These are phyloP conservation scores for Backusella circina DNA, from an alignment of 192 early-diverging fungal genomes.

Conservation along the genomic window DNA sequence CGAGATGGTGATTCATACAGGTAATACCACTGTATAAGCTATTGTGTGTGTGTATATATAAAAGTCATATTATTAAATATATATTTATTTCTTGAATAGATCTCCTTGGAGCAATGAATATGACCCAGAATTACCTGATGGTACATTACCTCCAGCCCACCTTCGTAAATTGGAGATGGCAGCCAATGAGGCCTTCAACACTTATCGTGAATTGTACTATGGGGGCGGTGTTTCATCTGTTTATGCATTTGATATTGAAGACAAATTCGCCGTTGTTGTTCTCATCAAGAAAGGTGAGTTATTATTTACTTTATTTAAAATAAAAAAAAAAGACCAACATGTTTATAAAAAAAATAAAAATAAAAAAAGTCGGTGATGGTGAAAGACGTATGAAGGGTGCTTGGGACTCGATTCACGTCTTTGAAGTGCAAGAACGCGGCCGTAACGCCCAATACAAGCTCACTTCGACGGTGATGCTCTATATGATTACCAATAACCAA, in stretches of 20 bases:
- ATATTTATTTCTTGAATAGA: slow-evolving; percentile 31
- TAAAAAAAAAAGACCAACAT: neutral
- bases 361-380: slow-evolving; percentile 53
- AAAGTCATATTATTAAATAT: neutral
- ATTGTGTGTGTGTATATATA: no score
- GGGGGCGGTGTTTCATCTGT: slow-evolving; percentile 97
- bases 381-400: slow-evolving; percentile 76
- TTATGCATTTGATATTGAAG: slow-evolving; percentile 69
- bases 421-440: slow-evolving; percentile 84
- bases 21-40: slow-evolving; percentile 33
- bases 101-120: slow-evolving; percentile 98
- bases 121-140: slow-evolving; percentile 81
- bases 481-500: slow-evolving; percentile 72
- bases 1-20: slow-evolving; percentile 91
- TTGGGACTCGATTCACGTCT: slow-evolving; percentile 98
- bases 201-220: slow-evolving; percentile 93
- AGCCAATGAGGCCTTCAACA: slow-evolving; percentile 95
- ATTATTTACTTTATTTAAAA: neutral
- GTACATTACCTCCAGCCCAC: slow-evolving; percentile 68
- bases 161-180: slow-evolving; percentile 86
- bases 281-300: slow-evolving; percentile 91
- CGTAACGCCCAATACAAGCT: slow-evolving; percentile 92
- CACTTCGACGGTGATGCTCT: slow-evolving; percentile 95
- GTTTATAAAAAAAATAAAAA: no score
- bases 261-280: slow-evolving; percentile 90